Evolutionary conservation across 805 yeast species (phyloP).

Genomic region (Lipomyces lipofer): DNA sequence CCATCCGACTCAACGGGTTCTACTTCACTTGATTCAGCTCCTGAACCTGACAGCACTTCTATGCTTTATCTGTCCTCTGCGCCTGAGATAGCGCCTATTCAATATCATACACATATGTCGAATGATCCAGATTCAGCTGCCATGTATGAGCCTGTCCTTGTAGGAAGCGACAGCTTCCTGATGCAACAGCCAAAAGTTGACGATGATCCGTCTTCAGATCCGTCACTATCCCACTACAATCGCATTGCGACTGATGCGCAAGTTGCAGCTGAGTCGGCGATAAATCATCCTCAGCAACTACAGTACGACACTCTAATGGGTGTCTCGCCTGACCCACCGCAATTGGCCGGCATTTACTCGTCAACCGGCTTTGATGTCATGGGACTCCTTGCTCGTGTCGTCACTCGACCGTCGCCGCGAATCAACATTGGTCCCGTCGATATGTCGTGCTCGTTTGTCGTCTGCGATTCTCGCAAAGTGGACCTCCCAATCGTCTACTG

Average conservation of each 20-base stretch:
- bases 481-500: conserved; percentile 20
- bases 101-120: not conserved
- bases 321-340: not conserved
- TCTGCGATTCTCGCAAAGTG: conserved; percentile 16
- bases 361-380: conserved; percentile 18
- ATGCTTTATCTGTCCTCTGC: conserved; percentile 3
- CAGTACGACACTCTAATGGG: not conserved
- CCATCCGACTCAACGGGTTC: no score
- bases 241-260: conserved; percentile 1
- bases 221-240: not conserved
- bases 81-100: not conserved
- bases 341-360: conserved; percentile 15
- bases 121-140: not conserved
- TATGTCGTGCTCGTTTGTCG: conserved; percentile 20
- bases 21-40: no score
- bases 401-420: conserved; percentile 9
- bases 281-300: not conserved
- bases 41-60: no score
- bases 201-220: not conserved
- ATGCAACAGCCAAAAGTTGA: not conserved
- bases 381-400: conserved; percentile 14
- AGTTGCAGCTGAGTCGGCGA: conserved; percentile 4
- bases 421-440: conserved; percentile 24
- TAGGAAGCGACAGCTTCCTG: conserved; percentile 5
- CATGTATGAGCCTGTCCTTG: not conserved